These are phyloP conservation scores for Didymella pomorum DNA, from an alignment of 2,329 filamentous ascomycete species.

Conservation along the genomic window DNA sequence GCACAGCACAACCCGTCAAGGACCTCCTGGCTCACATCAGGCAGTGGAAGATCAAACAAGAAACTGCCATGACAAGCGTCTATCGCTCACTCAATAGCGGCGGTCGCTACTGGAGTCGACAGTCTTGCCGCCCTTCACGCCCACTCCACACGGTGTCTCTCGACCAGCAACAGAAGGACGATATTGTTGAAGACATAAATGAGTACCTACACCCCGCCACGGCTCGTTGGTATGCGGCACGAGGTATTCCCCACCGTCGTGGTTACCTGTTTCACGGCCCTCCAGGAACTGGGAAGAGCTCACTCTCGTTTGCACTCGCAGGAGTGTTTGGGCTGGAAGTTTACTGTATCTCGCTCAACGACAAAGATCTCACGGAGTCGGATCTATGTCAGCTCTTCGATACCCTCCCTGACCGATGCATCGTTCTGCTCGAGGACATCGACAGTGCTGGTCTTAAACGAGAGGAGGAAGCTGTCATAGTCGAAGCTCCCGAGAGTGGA, in stretches of 20 bases:
- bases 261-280: conserved; percentile 85
- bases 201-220: conserved; percentile 78
- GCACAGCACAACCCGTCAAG: conserved; percentile 59
- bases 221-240: conserved; percentile 79
- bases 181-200: conserved; percentile 75
- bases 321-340: conserved; percentile 58
- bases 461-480: conserved; percentile 23
- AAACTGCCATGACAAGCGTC: conserved; percentile 56
- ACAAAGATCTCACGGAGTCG: conserved; percentile 76
- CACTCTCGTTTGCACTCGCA: conserved; percentile 51
- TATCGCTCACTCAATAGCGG: conserved; percentile 50
- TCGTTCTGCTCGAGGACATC: conserved; percentile 59
- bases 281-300: conserved; percentile 79
- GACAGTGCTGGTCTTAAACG: conserved; percentile 56
- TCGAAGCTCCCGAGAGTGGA: neutral
- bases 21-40: conserved; percentile 56
- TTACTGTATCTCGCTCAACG: conserved; percentile 60
- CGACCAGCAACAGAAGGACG: conserved; percentile 70
- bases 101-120: conserved; percentile 51
- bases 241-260: conserved; percentile 84
- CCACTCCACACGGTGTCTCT: conserved; percentile 80
- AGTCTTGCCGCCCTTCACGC: conserved; percentile 66
- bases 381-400: conserved; percentile 61
- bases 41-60: conserved; percentile 53
- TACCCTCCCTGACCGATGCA: conserved; percentile 54